Percentiles rank a stretch among this genome's conserved stretches.
These are phyloP conservation scores for Rhinocladiella mackenziei DNA, from an alignment of 2,329 filamentous ascomycete genomes.

Conservation along the genomic window DNA sequence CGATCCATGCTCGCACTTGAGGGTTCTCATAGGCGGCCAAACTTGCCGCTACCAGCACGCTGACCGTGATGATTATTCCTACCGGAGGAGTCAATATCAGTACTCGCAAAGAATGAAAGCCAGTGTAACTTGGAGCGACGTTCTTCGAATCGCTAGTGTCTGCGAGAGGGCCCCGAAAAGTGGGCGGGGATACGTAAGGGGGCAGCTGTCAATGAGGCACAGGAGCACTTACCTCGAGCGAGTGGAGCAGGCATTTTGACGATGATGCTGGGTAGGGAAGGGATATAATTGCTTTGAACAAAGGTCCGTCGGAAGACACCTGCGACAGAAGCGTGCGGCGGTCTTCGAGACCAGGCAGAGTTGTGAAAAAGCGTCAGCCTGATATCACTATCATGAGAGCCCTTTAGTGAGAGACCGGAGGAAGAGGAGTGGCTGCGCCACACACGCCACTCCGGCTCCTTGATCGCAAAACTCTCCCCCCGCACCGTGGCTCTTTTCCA, in stretches of 20 bases:
- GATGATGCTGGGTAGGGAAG: not conserved
- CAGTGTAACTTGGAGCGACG: too few species aligned
- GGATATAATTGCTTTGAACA: not conserved
- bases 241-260: conserved; percentile 45
- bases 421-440: conserved; percentile 15
- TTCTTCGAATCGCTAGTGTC: too few species aligned
- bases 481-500: conserved; percentile 1
- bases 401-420: not conserved
- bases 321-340: not conserved
- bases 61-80: conserved; percentile 62
- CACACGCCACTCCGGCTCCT: conserved; percentile 4
- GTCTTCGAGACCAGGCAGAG: not conserved
- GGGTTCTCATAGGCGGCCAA: conserved; percentile 62
- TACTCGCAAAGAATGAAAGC: conserved; percentile 7
- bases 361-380: conserved; percentile 20
- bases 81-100: conserved; percentile 26
- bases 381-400: conserved; percentile 1
- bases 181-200: conserved; percentile 26
- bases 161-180: too few species aligned
- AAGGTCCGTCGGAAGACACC: not conserved
- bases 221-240: conserved; percentile 43
- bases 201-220: conserved; percentile 6
- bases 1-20: conserved; percentile 59
- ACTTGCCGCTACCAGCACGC: conserved; percentile 58
- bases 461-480: not conserved